Evolutionary conservation across 2,329 filamentous ascomycete species (phyloP).

Genomic region (Aspergillus tamarii): DNA sequence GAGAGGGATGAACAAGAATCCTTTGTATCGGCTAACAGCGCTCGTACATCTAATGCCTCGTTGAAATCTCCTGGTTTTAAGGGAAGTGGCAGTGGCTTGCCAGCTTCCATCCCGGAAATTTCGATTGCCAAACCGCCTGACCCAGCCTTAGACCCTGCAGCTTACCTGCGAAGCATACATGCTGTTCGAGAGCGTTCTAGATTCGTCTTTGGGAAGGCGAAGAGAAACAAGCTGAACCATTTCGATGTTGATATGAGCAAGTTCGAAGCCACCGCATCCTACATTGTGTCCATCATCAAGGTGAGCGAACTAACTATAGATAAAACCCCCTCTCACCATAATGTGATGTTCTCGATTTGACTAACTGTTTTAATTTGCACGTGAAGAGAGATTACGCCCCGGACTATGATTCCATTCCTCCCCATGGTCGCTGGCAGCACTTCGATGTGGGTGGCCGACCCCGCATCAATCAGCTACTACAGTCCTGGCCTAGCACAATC

Average conservation of each 20-base stretch:
- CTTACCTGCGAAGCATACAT: slow-evolving; percentile 86
- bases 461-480: slow-evolving; percentile 54
- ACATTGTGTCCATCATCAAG: slow-evolving; percentile 94
- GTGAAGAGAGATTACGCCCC: slow-evolving; percentile 69
- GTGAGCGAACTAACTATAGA: slow-evolving; percentile 48
- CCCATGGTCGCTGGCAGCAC: slow-evolving; percentile 74
- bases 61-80: slow-evolving; percentile 54
- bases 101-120: slow-evolving; percentile 68
- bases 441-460: slow-evolving; percentile 62
- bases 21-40: slow-evolving; percentile 45
- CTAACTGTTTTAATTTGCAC: slow-evolving; percentile 7
- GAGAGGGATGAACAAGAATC: slow-evolving; percentile 47
- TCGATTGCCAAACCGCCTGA: slow-evolving; percentile 84
- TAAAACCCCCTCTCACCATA: neutral
- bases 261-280: slow-evolving; percentile 79
- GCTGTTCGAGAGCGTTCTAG: slow-evolving; percentile 80
- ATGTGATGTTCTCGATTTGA: slow-evolving; percentile 12
- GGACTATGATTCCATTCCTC: slow-evolving; percentile 73
- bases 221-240: slow-evolving; percentile 76
- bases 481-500: slow-evolving; percentile 53
- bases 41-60: slow-evolving; percentile 50
- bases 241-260: slow-evolving; percentile 88
- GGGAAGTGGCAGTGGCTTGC: slow-evolving; percentile 52
- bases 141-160: slow-evolving; percentile 82
- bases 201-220: slow-evolving; percentile 75